phyloP scores from a whole-genome alignment of 1,284 basidiomycete species.

The Meira miltonrushii region DNA sequence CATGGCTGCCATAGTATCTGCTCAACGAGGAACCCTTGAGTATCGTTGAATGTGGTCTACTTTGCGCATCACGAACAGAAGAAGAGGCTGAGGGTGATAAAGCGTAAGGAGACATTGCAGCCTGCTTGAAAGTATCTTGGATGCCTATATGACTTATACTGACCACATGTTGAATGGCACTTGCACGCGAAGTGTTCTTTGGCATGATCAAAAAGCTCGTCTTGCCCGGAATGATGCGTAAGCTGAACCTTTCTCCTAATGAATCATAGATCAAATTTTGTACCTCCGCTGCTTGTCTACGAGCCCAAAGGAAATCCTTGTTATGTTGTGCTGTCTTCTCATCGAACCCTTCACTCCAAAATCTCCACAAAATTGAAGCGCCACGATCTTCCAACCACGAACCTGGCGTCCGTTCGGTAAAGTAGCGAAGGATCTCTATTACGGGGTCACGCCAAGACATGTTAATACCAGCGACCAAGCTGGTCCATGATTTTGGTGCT shows the following conservation, averaged over 20 bases:
- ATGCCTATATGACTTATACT: conserved; percentile 22
- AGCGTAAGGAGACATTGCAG: not conserved
- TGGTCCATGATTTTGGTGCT: conserved; percentile 61
- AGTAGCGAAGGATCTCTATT: conserved; percentile 68
- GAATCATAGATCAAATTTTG: conserved; percentile 71
- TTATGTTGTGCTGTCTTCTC: conserved; percentile 59
- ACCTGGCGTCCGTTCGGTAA: conserved; percentile 78
- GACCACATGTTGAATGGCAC: conserved; percentile 60
- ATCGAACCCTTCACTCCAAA: conserved; percentile 61
- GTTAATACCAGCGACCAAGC: conserved; percentile 71
- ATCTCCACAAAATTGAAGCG: conserved; percentile 76
- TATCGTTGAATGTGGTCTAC: not conserved
- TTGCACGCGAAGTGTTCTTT: conserved; percentile 73
- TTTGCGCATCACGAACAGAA: not conserved
- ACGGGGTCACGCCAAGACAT: conserved; percentile 72
- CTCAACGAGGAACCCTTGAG: not conserved
- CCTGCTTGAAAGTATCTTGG: no score
- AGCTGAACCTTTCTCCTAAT: conserved; percentile 43
- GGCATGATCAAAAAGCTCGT: conserved; percentile 68
- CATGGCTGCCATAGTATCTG: no score
- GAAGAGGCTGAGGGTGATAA: conserved; percentile 5
- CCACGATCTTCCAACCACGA: conserved; percentile 79
- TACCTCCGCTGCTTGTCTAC: conserved; percentile 77
- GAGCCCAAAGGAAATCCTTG: conserved; percentile 62
- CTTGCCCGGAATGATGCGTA: conserved; percentile 42